These are phyloP conservation scores for Alternaria tenuissima DNA, from an alignment of 2,329 filamentous ascomycete genomes.

Conservation along the genomic window DNA sequence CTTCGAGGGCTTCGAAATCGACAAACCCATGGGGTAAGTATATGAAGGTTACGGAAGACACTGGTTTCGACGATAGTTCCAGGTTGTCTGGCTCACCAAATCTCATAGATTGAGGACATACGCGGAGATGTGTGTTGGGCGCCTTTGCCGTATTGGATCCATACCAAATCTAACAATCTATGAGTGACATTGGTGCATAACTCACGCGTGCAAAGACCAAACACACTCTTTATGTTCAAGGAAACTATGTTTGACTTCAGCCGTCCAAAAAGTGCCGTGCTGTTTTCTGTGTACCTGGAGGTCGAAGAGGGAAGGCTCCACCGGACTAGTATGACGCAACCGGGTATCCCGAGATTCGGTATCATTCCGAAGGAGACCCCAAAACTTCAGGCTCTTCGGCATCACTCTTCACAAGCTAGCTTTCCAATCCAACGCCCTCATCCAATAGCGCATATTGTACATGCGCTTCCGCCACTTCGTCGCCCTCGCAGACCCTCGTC, in stretches of 20 bases:
- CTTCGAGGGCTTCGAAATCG: conserved; percentile 1
- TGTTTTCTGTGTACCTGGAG: not conserved
- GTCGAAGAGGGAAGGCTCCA: not conserved
- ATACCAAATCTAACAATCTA: not conserved
- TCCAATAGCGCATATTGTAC: not conserved
- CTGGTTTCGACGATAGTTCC: not conserved
- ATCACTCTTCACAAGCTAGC: not conserved
- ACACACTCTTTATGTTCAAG: not conserved
- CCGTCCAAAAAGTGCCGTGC: not conserved
- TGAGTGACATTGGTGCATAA: not conserved
- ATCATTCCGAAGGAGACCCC: conserved; percentile 7
- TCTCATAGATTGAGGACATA: not conserved
- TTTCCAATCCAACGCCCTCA: not conserved
- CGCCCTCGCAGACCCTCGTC: conserved; percentile 12
- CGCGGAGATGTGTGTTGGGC: not conserved
- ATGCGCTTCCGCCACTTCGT: conserved; percentile 14
- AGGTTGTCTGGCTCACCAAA: not conserved
- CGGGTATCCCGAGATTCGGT: conserved; percentile 12
- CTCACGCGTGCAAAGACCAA: not conserved
- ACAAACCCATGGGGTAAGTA: conserved; percentile 6
- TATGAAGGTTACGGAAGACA: not conserved
- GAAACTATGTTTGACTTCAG: not conserved
- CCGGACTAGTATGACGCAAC: conserved; percentile 16
- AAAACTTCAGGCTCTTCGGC: not conserved
- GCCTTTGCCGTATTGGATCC: no score